Conservation (phyloP, 2,329 filamentous ascomycete genomes). For the Chrysoporthe puriensis region DNA sequence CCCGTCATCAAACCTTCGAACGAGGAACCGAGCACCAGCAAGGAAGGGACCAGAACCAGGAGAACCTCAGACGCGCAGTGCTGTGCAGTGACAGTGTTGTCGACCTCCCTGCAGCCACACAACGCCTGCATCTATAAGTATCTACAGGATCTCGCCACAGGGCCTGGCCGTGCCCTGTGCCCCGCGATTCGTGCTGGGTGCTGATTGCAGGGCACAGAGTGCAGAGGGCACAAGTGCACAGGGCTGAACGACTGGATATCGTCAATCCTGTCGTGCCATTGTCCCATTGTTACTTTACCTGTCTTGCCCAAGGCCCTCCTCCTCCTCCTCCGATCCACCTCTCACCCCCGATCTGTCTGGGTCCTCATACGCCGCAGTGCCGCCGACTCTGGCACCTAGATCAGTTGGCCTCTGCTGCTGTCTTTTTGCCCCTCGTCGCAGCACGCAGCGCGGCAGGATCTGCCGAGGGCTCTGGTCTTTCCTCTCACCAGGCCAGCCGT, state of each 20-base stretch:
- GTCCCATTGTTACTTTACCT: neutral
- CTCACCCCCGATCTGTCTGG: neutral
- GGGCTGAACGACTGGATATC: slow-evolving; percentile 9
- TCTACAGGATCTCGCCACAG: too few species aligned
- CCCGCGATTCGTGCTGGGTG: neutral
- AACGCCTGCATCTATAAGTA: too few species aligned
- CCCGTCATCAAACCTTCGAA: too few species aligned
- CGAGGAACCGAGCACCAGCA: too few species aligned
- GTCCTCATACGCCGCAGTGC: neutral
- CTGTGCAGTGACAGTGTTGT: too few species aligned
- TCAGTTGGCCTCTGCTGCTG: neutral
- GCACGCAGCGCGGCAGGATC: neutral
- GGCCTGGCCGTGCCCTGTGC: neutral
- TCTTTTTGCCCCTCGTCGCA: neutral
- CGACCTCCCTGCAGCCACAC: too few species aligned
- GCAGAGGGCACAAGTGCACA: neutral
- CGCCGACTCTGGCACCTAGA: neutral
- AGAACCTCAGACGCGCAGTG: too few species aligned
- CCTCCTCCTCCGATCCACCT: neutral
- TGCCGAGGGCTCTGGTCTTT: neutral
- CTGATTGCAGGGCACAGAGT: neutral
- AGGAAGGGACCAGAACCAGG: too few species aligned
- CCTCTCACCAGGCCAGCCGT: neutral
- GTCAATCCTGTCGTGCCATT: neutral
- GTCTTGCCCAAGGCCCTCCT: neutral